phyloP scores from a whole-genome alignment of 305 asterid genomes.

The Euphrasia arctica region DNA sequence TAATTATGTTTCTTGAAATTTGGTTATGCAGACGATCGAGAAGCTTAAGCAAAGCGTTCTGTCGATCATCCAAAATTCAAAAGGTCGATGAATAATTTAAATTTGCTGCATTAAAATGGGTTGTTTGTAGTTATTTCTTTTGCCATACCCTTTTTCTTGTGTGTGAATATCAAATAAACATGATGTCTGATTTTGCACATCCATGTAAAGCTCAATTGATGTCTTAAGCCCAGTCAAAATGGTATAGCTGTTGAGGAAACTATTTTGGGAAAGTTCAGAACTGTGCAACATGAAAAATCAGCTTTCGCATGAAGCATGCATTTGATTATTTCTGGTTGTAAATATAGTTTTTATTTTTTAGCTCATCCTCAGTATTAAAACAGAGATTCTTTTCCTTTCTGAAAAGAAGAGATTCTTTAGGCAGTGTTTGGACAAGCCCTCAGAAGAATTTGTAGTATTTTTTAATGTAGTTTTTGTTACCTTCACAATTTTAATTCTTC shows the following conservation, averaged over 20 bases:
- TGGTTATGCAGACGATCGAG: slow-evolving; percentile 50
- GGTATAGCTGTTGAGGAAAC: slow-evolving; percentile 5
- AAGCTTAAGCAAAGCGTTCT: slow-evolving; percentile 48
- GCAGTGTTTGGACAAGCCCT: too few species aligned
- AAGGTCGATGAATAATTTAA: slow-evolving; percentile 30
- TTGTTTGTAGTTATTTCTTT: slow-evolving; percentile 19
- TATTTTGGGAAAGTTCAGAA: slow-evolving; percentile 2
- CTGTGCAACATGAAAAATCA: background rate
- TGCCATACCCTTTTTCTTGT: slow-evolving; percentile 22
- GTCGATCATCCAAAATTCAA: slow-evolving; percentile 50
- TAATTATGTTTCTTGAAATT: slow-evolving; percentile 12
- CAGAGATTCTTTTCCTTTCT: too few species aligned
- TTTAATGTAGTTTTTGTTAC: too few species aligned
- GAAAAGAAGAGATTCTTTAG: too few species aligned
- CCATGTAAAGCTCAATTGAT: slow-evolving; percentile 21
- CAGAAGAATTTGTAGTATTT: too few species aligned
- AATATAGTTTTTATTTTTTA: too few species aligned
- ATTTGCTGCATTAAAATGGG: slow-evolving; percentile 23
- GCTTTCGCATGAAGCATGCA: background rate
- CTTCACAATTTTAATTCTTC: too few species aligned
- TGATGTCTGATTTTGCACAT: background rate
- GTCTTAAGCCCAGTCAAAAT: slow-evolving; percentile 11
- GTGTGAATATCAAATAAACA: background rate
- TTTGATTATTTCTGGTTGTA: background rate
- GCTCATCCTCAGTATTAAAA: too few species aligned